Conservation (phyloP, 106 monocot species). For the Dendrobium chrysotoxum region DNA sequence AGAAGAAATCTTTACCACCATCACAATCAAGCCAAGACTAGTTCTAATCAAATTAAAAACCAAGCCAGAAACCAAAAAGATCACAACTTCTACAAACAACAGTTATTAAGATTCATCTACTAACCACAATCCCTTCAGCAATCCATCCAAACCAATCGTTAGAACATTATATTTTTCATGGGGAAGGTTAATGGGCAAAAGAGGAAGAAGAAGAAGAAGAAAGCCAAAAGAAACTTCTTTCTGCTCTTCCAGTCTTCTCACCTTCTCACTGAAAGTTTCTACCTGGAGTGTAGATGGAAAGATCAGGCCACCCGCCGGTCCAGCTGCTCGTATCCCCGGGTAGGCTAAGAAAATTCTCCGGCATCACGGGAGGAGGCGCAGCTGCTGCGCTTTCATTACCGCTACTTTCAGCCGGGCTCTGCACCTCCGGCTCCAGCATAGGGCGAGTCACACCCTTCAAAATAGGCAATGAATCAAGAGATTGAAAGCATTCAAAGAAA, state of each 20-base stretch:
- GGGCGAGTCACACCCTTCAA: neutral
- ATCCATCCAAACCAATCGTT: neutral
- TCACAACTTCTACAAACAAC: neutral
- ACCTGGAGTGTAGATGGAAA: constrained; percentile 39
- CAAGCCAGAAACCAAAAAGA: neutral
- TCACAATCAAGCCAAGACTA: too few species aligned
- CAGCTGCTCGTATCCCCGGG: neutral
- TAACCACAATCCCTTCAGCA: neutral
- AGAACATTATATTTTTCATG: neutral
- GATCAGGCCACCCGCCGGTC: constrained; percentile 23
- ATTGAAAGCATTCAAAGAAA: neutral
- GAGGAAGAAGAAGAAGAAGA: neutral
- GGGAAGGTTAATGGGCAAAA: neutral
- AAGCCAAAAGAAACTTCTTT: neutral
- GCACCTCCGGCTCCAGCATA: neutral
- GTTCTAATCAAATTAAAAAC: too few species aligned
- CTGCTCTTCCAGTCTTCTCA: neutral
- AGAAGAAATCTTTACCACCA: too few species aligned
- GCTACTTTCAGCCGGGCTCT: constrained; percentile 2
- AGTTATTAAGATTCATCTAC: neutral
- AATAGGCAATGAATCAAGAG: neutral
- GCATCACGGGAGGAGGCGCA: neutral
- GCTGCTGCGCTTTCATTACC: neutral
- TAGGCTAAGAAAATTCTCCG: constrained; percentile 4
- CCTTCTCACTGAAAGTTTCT: constrained; percentile 17